Base-by-base conservation (phyloP, 2,329 filamentous ascomycete genomes). In the Alternaria metachromatica region DNA sequence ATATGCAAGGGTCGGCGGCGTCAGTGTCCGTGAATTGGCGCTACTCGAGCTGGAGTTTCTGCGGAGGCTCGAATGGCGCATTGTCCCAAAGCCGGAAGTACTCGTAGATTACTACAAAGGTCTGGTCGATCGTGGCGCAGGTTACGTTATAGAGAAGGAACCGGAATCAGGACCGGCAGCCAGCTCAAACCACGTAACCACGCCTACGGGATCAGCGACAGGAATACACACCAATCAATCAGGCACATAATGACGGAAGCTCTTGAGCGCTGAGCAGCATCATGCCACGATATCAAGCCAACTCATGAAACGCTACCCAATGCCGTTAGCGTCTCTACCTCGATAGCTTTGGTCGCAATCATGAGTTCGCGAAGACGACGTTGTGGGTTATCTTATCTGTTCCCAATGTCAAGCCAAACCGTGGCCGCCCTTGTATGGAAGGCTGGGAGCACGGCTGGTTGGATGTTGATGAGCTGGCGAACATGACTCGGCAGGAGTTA, bases 11-110 rank as follows among this genome's bases (percentile, higher is more conserved):
- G 94, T 99, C 1, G 96, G 96, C 6, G 96, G 96, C 66, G 94
- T 99, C 54, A 94, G 93, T 69, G 86, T 97, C 41, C 89, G 91
- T 53, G 96, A 99, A 80, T 83, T 99, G 67, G 96, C 96, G 62
- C 84, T 97, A 60, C 84, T 99, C 10, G 96, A 99, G 79, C 86
- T 99, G 28, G 96, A 99, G 74, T 97, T 99, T 70, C 83, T 99
- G 30, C 93, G 94, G 76, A 87, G 93, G 57, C 91, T 99, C 26
- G 93, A 97, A 75, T 99, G 96, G 95, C 92, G 92, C 74, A 99
- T 99, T 70, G 94, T 99, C 4, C 96, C 96, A 6, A 94, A 96
- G 74, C 94, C 96, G 2, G 96, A 98, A 78, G 91, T 96, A 3
- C 84, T 99, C 46, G 93, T 94, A 25, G 94, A 97, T 60, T 99